Conservation (phyloP, 352 stramenopile species). For the Pythium coloratum region DNA sequence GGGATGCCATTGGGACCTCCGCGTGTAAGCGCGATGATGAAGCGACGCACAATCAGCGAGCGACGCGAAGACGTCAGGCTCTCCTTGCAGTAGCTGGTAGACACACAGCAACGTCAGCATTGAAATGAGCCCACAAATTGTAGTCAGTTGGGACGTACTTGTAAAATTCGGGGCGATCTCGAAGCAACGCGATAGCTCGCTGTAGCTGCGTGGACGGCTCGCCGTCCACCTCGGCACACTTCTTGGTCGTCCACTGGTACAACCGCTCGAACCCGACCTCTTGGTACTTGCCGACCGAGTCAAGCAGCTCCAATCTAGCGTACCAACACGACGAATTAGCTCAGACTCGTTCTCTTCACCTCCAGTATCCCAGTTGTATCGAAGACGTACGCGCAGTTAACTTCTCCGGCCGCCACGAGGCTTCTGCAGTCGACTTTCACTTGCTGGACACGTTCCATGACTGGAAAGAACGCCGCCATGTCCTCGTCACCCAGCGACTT, state of each 20-base stretch:
- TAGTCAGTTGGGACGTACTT: constrained; percentile 34
- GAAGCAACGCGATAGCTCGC: constrained; percentile 64
- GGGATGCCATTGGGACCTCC: constrained; percentile 73
- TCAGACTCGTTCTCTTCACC: no score
- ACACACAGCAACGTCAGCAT: neutral
- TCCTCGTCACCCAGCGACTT: constrained; percentile 41
- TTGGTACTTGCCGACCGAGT: constrained; percentile 78
- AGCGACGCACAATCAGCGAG: constrained; percentile 64
- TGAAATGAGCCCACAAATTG: neutral
- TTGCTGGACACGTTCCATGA: constrained; percentile 68
- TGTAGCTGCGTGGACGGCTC: constrained; percentile 69
- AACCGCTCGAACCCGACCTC: constrained; percentile 84
- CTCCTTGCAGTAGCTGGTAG: constrained; percentile 79
- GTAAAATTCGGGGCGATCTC: constrained; percentile 75
- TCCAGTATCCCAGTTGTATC: neutral
- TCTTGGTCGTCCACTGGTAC: constrained; percentile 86
- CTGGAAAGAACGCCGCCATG: constrained; percentile 63
- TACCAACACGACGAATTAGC: neutral
- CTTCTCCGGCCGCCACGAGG: constrained; percentile 44
- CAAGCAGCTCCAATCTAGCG: constrained; percentile 81
- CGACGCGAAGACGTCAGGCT: constrained; percentile 53
- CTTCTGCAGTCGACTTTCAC: constrained; percentile 70
- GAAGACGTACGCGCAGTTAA: constrained; percentile 40
- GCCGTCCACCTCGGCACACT: constrained; percentile 67
- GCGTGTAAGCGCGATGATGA: constrained; percentile 75